phyloP scores from a whole-genome alignment of 352 stramenopile species.

The Phytopythium chamaehyphon region DNA sequence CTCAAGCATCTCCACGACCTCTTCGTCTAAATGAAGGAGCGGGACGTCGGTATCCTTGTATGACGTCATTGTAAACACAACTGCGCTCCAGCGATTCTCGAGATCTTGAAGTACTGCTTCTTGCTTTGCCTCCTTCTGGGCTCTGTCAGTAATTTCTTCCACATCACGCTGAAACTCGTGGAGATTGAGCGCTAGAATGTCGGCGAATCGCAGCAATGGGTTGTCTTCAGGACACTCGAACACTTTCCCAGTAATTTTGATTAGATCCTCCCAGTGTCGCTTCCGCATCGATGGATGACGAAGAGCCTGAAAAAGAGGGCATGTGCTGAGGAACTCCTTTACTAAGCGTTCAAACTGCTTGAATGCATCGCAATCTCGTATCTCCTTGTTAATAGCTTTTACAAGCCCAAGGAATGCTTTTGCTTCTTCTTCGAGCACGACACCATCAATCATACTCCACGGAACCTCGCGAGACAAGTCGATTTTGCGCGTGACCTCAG shows the following conservation, averaged over 20 bases:
- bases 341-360: constrained; percentile 79
- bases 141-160: constrained; percentile 89
- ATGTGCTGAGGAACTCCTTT: constrained; percentile 74
- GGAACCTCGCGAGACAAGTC: constrained; percentile 83
- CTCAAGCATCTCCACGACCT: constrained; percentile 93
- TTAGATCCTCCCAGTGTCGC: constrained; percentile 73
- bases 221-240: constrained; percentile 73
- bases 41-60: constrained; percentile 88
- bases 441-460: constrained; percentile 90
- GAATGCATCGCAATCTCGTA: constrained; percentile 90
- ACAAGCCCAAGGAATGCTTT: constrained; percentile 86
- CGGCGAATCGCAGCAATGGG: constrained; percentile 59
- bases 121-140: constrained; percentile 90
- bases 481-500: constrained; percentile 88
- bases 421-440: constrained; percentile 92
- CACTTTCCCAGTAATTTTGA: constrained; percentile 42
- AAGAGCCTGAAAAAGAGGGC: constrained; percentile 73
- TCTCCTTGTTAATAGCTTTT: constrained; percentile 87
- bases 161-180: constrained; percentile 80
- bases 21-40: constrained; percentile 87
- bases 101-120: constrained; percentile 81
- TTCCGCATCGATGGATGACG: constrained; percentile 71
- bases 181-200: constrained; percentile 81
- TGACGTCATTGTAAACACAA: constrained; percentile 72
- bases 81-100: constrained; percentile 64